These are phyloP conservation scores for Pneumocystis carinii DNA, from an alignment of 1,139 yeast species.

Conservation along the genomic window DNA sequence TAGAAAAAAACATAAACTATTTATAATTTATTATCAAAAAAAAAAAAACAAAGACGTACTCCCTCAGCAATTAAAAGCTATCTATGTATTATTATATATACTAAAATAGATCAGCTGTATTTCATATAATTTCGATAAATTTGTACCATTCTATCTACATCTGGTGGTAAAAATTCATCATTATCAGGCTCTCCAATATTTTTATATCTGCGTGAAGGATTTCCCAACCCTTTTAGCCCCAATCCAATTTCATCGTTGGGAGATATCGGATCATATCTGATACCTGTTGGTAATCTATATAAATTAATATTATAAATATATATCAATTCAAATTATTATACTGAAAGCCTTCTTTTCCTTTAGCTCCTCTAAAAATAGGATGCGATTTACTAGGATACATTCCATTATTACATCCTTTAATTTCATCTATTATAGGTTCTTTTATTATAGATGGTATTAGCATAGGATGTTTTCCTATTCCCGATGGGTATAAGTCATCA, in stretches of 20 bases:
- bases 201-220: neutral
- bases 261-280: slow-evolving; percentile 12
- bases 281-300: slow-evolving; percentile 8
- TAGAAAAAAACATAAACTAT: no score
- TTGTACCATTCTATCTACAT: neutral
- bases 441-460: neutral
- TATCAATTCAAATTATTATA: neutral
- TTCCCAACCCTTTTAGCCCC: neutral
- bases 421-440: neutral
- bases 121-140: neutral
- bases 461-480: neutral
- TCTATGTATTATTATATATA: neutral
- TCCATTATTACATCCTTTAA: neutral
- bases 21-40: no score
- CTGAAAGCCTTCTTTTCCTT: neutral
- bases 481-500: neutral
- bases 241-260: slow-evolving; percentile 19
- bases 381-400: neutral
- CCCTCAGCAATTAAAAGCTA: no score
- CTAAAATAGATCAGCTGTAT: neutral
- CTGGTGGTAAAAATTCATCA: neutral
- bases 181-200: neutral
- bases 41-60: no score
- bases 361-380: neutral
- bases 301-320: neutral